phyloP scores from a whole-genome alignment of 345 rosid species.

The Turritis glabra region DNA sequence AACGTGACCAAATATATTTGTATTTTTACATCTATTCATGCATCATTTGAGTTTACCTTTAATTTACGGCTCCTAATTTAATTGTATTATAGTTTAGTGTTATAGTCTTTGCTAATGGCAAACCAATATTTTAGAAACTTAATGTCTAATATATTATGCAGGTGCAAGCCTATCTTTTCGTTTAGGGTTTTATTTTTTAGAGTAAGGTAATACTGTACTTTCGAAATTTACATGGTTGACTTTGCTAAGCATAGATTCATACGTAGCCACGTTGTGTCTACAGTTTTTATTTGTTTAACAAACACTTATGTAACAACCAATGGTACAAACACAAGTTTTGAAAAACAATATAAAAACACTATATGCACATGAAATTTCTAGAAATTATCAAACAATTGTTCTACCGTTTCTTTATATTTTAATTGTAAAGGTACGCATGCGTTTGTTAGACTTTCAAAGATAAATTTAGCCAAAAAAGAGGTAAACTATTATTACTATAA shows the following conservation, averaged over 20 bases:
- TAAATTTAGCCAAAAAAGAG: not conserved
- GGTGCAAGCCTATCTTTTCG: not conserved
- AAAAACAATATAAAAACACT: not conserved
- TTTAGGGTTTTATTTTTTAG: not conserved
- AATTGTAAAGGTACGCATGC: conserved; percentile 18
- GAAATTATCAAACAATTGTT: conserved; percentile 17
- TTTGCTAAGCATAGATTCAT: conserved; percentile 9
- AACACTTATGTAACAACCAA: not conserved
- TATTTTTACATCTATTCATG: not conserved
- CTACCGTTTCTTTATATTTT: conserved; percentile 4
- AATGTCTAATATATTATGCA: not conserved
- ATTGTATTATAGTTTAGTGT: not conserved
- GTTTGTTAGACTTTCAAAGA: conserved; percentile 15
- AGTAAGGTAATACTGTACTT: not conserved
- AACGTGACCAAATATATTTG: conserved; percentile 16
- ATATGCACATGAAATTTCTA: conserved; percentile 28
- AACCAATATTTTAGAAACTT: not conserved
- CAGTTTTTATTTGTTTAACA: not conserved
- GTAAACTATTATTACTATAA: not conserved
- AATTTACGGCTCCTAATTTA: not conserved
- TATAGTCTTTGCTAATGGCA: not conserved
- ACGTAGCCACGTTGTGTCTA: conserved; percentile 23
- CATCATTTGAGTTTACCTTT: conserved; percentile 19
- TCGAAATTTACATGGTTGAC: conserved; percentile 19
- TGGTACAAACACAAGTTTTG: conserved; percentile 2